Base-by-base conservation (phyloP, 352 stramenopile species). In the Nothophytophthora sp. region DNA sequence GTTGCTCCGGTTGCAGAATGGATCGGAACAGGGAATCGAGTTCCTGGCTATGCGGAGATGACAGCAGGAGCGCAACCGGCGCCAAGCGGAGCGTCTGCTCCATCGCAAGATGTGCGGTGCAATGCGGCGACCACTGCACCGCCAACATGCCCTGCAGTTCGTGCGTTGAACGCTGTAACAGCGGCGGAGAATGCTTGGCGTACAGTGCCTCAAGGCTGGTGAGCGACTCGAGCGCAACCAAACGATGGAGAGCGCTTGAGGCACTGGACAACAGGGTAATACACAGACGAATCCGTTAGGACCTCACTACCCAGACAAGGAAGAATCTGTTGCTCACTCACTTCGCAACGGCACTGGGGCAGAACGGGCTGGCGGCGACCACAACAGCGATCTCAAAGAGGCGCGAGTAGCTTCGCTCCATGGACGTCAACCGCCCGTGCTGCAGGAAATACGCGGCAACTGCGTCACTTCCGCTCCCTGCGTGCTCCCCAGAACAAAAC, bases 361-460 rank as follows among this genome's bases (percentile, higher is more conserved):
- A 73, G 39, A 63, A 70, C 11, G 30, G 49, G 23, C 18, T 63
- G 28, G 28, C 43, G 12, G 16, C 27, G 13, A 88, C 51, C 6
- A 74, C 52, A 16, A 75, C 30, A 24, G 63, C 49, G 3, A 84
- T 34, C 24, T 79, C 69, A 50, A 86, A 82, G 35, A 90, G 39
- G 1, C 59, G 57, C 15, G 73, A 55, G 56, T 68, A 68, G 28
- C 65, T 55, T 47, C 55, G 64, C 34, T 78, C 53, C 50, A 76
- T 71, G 23, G 54, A 68, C 20, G 56, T 58, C 39, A 81, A 52
- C 23, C 76, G 70, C 19, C 74, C 76, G 30, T 76, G 58, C 47
- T 82, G 63, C 27, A 86, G 35, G 48, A 83, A 87, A 32, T 73
- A 70, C 18, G 71, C 69, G 8, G 73, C 83, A n/a, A 88, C 45